Evolutionary conservation across 2,329 filamentous ascomycete genomes (phyloP), one percentile per base, ranked within the genome.

Genomic region (Colletotrichum tofieldiae): DNA sequence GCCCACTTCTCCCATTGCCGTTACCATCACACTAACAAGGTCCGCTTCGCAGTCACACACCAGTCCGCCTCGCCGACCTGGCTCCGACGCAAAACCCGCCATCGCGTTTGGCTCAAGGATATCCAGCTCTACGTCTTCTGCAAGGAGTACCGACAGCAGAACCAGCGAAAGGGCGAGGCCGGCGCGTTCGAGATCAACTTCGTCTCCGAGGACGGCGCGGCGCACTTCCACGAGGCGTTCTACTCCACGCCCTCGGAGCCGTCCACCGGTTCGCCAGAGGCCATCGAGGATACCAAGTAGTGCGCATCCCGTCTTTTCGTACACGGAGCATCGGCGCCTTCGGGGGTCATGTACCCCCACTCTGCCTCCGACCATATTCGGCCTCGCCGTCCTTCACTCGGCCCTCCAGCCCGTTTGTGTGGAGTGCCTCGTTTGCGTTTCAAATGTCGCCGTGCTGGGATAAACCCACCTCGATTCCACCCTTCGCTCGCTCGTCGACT

Each of bases 51-150:
- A 90, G 89, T 91, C 32, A 90, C 88, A 1, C 82, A 87, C 61
- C 85, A 89, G 72, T 84, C 83, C 14, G 78, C 80, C 43, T 87
- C 86, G 3, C 77, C 81, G 1, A 82, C 81, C 4, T 91, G 89
- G 89, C 78, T 91, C 29, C 82, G 83, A 39, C 86, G 84, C 55
- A 84, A 85, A 49, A 84, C 83, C 16, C 80, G 79, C 16, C 83
- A 84, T 67, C 82, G 84, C 32, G 80, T 92, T 70, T 86, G 85
- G 81, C 79, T 92, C 2, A 84, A 83, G 43, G 86, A 90, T 72
- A 78, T 92, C 20, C 85, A 89, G 68, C 84, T 88, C 0, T 91
- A 90, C 76, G 86, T 91, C 9, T 91, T 92, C 77, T 89, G 86
- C 75, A 80, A 86, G n/a, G 79, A 83, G 1, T 92, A 91, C 75